Base-by-base conservation (phyloP, 176 grass and related monocot genomes). In the Poa annua region DNA sequence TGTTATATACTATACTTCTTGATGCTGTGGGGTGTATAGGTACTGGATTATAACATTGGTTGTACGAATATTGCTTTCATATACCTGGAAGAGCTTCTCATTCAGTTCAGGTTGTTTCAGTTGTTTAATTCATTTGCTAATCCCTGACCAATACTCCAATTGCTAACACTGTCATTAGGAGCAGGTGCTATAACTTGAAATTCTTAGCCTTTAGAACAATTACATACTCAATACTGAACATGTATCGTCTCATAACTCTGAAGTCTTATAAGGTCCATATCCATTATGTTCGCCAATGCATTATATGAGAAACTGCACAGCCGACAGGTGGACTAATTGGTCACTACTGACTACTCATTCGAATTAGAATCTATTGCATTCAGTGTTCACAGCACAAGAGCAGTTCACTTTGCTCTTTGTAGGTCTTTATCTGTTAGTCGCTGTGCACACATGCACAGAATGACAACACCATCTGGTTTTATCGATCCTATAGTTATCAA, bases 21-120 rank as follows among this genome's bases (percentile, higher is more conserved):
- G 29, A 29, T 73, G 3, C 50, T 66, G 25, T 79, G 19, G 54
- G 16, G 1, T 57, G 64, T 86, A 25, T 68, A 98, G 95, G 92
- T 93, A 20, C 52, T 95, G 55, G 81, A 84, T 16, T 89, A 84
- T 81, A 91, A 90, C 25, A 93, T 98, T 85, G 95, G 92, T 70
- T 89, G 86, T 79, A 93, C 92, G 19, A 91, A 62, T 55, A 86
- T 92, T 84, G 54, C 54, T 84, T 95, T 98, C 39, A 51, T 80
- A 75, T 83, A 82, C 60, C 83, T 98, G 7, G 90, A 98, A 79
- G 89, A 93, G 70, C 90, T 98, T 90, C 81, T 95, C 70, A 64
- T 87, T 66, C 88, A 95, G 4, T 89, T 93, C 82, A 91, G 96
- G 90, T 98, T 63, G 12, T 82, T 85, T 19, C 1, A 51, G 32